These are phyloP conservation scores for Stagonosporopsis vannaccii DNA, from an alignment of 2,329 filamentous ascomycete genomes.

Conservation along the genomic window DNA sequence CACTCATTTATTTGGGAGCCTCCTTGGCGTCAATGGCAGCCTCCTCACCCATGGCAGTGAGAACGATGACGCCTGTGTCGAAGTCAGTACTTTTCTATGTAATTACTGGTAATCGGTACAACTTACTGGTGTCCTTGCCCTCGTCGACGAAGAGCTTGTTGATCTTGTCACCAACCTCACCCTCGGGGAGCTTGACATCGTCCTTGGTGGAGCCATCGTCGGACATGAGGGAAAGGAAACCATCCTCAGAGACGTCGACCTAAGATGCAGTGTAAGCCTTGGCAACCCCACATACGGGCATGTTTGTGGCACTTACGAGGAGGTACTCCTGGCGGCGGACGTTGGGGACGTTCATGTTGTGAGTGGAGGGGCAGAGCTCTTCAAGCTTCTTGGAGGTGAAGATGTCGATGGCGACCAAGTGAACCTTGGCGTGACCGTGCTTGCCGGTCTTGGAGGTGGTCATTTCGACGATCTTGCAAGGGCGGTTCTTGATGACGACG, in stretches of 20 bases:
- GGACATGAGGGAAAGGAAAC: slow-evolving; percentile 92
- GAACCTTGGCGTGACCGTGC: slow-evolving; percentile 99
- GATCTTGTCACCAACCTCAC: slow-evolving; percentile 88
- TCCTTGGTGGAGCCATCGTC: slow-evolving; percentile 89
- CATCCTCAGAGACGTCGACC: slow-evolving; percentile 94
- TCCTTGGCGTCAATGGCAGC: slow-evolving; percentile 92
- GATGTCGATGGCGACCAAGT: slow-evolving; percentile 97
- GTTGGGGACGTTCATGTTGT: slow-evolving; percentile 97
- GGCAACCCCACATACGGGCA: slow-evolving; percentile 2
- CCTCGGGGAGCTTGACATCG: slow-evolving; percentile 91
- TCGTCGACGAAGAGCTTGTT: slow-evolving; percentile 77
- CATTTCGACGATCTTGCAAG: slow-evolving; percentile 99
- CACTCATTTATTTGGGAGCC: slow-evolving; percentile 65
- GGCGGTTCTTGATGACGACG: slow-evolving; percentile 98
- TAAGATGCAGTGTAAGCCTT: slow-evolving; percentile 51
- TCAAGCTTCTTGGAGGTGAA: slow-evolving; percentile 99
- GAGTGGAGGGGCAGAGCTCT: slow-evolving; percentile 97
- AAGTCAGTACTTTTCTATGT: slow-evolving; percentile 24
- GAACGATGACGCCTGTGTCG: slow-evolving; percentile 82
- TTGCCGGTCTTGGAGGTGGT: slow-evolving; percentile 99
- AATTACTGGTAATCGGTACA: background rate
- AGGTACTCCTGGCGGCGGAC: slow-evolving; percentile 90
- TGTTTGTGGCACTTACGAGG: slow-evolving; percentile 75
- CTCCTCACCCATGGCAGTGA: slow-evolving; percentile 97
- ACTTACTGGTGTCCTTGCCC: slow-evolving; percentile 94